Evolutionary conservation across 345 rosid genomes (phyloP), one percentile per base, ranked within the genome.

Genomic region (Citrus mangshanensis): DNA sequence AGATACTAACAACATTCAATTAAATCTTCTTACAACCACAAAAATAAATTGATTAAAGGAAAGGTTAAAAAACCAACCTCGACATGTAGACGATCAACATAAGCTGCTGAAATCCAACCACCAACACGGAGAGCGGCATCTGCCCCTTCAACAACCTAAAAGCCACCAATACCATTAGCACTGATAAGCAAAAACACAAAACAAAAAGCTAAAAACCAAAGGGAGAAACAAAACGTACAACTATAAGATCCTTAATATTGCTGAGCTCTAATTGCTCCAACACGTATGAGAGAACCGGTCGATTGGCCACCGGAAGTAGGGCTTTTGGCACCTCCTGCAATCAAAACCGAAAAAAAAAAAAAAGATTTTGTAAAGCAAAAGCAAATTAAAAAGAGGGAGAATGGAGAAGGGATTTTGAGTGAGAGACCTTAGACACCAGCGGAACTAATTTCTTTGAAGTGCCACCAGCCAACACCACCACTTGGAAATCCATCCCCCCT

Each of bases 81-180:
- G 68, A 96, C 97, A 85, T 92, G 91, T 68, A 93, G 86, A 73
- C 97, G 97, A 87, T 93, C 99, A 79, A 84, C 90, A 85, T 87
- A 96, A 69, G 98, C 93, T 46, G 89, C 88, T 3, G 98, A 93
- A 72, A 93, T 92, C 99, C 99, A 96, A 70, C 85, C 90, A 72
- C 97, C 96, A 78, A 93, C 96, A n/a, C 83, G 86, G 75, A 89
- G 79, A 76, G 97, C 99, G 1, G 99, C 88, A 37, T 90, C 94
- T 78, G 87, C 81, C 58, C 98, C 99, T 89, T 96, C 99, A 78
- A 96, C 99, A 76, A 95, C 99, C 99, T 95, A 73, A 65, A 62
- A 65, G 1, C 51, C 80, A 82, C 16, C 32, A 70, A 66, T 64
- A 78, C 30, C 13, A 46, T 46, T 46, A 13, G 51, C 67, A 38